Evolutionary conservation across 140 eudicot genomes (phyloP), one percentile per base, ranked within the genome.

Genomic region (Cichorium intybus): DNA sequence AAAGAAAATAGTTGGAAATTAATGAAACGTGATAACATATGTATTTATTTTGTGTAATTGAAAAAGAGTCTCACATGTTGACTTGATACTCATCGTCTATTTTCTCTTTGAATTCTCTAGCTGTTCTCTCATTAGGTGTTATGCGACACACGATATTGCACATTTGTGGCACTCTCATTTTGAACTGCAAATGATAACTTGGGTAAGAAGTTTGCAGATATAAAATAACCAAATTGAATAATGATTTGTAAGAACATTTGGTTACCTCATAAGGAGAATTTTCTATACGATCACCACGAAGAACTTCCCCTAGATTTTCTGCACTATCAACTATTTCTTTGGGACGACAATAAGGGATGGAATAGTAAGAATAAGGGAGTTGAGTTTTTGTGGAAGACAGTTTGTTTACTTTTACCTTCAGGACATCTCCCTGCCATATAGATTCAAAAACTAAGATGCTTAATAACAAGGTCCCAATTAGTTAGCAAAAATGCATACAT

Each of bases 361-460:
- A 77, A 47, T 84, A 84, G 71, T 74, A 84, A 47, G 78, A 59
- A 70, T 80, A 80, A 4, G 80, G 82, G 24, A 85, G 75, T 61
- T 81, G 84, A 26, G 92, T 85, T 60, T 81, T 85, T 29, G 81
- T 81, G 60, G 92, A 81, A 54, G 76, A 60, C 73, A 80, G 56
- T 55, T 80, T 71, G 69, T 71, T 75, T 66, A 56, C 81, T 80
- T 80, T 80, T 29, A 80, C 81, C 53, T 39, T 61, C 61, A 75
- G 35, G 66, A 11, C 23, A 64, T 66, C 81, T 8, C 81, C 81
- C 81, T 78, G 72, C 50, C 33, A n/a, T 7, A 24, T 61, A 54
- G 46, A 45, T 10, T 23, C 11, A 41, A 20, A 1, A 62, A 43
- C 17, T 43, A 48, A 62, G 15, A 11, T 22, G 6, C 26, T 24